Percentiles rank a stretch among this genome's conserved stretches.
Conservation (phyloP, 1,284 basidiomycete genomes). For the Ceratobasidium sp. region DNA sequence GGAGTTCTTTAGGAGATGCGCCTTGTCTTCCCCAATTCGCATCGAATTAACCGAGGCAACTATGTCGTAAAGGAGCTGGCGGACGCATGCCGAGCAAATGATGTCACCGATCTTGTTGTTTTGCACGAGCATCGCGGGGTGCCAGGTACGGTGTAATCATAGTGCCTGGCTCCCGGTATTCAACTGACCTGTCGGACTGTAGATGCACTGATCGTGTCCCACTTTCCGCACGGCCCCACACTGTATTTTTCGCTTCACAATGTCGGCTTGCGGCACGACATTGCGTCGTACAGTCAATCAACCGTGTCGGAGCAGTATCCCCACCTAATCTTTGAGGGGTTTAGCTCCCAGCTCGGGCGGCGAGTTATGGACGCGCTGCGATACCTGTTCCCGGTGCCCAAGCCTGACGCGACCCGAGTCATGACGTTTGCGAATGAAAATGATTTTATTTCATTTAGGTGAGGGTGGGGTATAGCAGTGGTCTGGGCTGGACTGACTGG, state of each 20-base stretch:
- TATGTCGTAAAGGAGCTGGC: conserved; percentile 96
- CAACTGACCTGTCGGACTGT: conserved; percentile 18
- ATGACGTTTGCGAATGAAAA: conserved; percentile 98
- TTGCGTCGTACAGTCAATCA: conserved; percentile 80
- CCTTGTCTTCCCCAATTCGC: conserved; percentile 96
- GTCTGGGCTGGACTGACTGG: conserved; percentile 1
- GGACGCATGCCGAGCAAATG: conserved; percentile 93
- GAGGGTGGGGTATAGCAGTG: conserved; percentile 45
- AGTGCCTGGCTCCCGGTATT: not conserved
- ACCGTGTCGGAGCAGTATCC: conserved; percentile 99
- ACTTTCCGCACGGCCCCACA: conserved; percentile 98
- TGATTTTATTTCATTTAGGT: conserved; percentile 97
- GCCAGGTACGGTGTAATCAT: conserved; percentile 64
- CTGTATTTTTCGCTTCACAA: conserved; percentile 95
- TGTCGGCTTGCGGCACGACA: conserved; percentile 93
- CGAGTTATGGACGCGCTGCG: conserved; percentile 87
- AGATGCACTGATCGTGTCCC: conserved; percentile 97
- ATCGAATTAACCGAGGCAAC: conserved; percentile 96
- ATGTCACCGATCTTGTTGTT: conserved; percentile 92
- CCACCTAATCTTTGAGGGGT: conserved; percentile 96
- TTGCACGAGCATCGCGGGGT: conserved; percentile 96
- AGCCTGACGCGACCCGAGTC: conserved; percentile 94
- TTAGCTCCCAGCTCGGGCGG: conserved; percentile 84
- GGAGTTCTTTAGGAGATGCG: conserved; percentile 81
- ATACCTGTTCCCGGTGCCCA: conserved; percentile 95